Evolutionary conservation across 129 eudicot species (phyloP), one percentile per base, ranked within the genome.

Genomic region (Tanacetum coccineum): DNA sequence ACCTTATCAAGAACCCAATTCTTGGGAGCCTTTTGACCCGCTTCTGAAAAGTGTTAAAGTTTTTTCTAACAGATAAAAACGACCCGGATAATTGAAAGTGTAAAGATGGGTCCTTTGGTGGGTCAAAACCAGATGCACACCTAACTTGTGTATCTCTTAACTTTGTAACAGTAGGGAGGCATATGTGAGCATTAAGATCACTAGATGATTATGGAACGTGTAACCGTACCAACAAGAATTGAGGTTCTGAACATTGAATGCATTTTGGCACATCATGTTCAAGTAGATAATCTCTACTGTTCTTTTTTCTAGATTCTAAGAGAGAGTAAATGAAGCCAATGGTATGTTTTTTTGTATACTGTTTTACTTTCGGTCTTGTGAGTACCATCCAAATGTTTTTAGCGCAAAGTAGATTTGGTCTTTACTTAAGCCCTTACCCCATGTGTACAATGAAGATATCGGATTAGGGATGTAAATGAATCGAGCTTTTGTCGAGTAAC

Each of bases 201-300:
- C 55, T 56, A 70, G 42, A 40, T 70, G 44, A 59, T 21, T 58
- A 42, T 50, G 60, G 51, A 36, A 50, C 14, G 62, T 18, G 70
- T 62, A 62, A 72, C 18, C 55, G 73, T 56, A 42, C 65, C 45
- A 56, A 69, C 65, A 70, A 46, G 70, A 72, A 62, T 62, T 21
- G 70, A 62, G 76, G 54, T 72, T 51, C 62, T 50, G 70, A 50
- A 51, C 44, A 72, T 32, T 72, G 63, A 62, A 62, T 62, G 68
- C 76, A 71, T 60, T 51, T 25, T 61, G 53, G 70, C 53, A 47
- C 62, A 19, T 50, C 11, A 68, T 62, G 62, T 28, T 62, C 63
- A 50, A 62, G 54, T 62, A 50, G 70, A 72, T 51, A 44, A 46
- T 15, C 14, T 71, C 40, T 30, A 59, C 54, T 57, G 58, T 64